Evolutionary conservation across 306 rosid genomes (phyloP).

Genomic region (Geum urbanum): DNA sequence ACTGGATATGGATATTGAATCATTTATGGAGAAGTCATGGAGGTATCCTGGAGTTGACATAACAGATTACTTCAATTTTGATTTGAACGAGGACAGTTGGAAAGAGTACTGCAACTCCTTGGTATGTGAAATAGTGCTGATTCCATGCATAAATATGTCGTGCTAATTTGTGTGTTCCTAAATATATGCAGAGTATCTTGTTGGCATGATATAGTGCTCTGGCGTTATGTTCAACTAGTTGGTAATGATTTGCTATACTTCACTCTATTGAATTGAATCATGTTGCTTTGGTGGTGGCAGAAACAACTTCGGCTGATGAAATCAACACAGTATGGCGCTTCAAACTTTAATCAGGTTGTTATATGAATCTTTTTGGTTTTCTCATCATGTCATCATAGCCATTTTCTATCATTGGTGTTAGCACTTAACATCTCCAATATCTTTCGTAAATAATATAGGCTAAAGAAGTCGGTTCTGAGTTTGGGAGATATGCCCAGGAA

Average conservation of each 20-base stretch:
- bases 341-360: constrained; percentile 39
- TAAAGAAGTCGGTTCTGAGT: constrained; percentile 18
- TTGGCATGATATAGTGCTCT: constrained; percentile 7
- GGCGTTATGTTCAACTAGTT: background rate
- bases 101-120: constrained; percentile 56
- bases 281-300: constrained; percentile 29
- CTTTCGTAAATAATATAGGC: constrained; percentile 26
- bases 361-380: constrained; percentile 11
- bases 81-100: constrained; percentile 66
- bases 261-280: constrained; percentile 11
- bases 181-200: constrained; percentile 10
- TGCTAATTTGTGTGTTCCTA: constrained; percentile 13
- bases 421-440: constrained; percentile 23
- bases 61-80: constrained; percentile 65
- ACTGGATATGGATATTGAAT: constrained; percentile 51
- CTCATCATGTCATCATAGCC: background rate
- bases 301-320: constrained; percentile 32
- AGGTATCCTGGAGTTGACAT: constrained; percentile 48
- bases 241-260: background rate
- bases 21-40: constrained; percentile 60
- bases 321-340: constrained; percentile 26
- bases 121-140: constrained; percentile 38
- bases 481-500: constrained; percentile 32
- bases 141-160: background rate
- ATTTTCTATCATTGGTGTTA: constrained; percentile 11